phyloP scores from a whole-genome alignment of 345 rosid species.

The Lepidium africanum region DNA sequence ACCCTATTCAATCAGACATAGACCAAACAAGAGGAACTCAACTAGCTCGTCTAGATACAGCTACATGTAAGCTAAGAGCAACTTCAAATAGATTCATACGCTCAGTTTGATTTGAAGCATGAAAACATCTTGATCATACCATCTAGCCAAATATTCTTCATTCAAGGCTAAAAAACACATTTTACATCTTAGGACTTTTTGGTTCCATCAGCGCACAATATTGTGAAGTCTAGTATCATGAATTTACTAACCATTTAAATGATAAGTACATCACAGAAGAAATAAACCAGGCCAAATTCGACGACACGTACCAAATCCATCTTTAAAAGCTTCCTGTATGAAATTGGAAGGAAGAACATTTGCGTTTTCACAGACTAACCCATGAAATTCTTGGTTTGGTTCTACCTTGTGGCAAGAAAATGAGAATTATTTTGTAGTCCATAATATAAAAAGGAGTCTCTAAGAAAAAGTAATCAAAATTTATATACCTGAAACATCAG shows the following conservation, averaged over 20 bases:
- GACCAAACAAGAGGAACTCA: not conserved
- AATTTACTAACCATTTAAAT: not conserved
- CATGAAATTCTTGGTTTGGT: constrained; percentile 90
- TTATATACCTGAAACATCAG: constrained; percentile 75
- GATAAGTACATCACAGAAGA: not conserved
- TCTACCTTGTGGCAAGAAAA: constrained; percentile 81
- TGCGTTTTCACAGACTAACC: constrained; percentile 92
- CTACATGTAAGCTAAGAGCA: constrained; percentile 12
- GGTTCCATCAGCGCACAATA: not conserved
- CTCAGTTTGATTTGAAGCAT: not conserved
- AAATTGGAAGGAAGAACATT: constrained; percentile 89
- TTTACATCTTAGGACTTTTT: not conserved
- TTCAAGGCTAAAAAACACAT: not conserved
- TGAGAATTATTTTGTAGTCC: constrained; percentile 12
- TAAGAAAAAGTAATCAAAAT: not conserved
- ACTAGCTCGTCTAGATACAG: not conserved
- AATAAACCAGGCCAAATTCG: not conserved
- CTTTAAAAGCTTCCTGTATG: constrained; percentile 64
- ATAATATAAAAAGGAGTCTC: not conserved
- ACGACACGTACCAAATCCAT: constrained; percentile 59
- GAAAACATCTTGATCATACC: not conserved
- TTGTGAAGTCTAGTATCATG: not conserved
- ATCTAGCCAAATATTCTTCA: not conserved
- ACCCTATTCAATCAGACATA: constrained; percentile 22
- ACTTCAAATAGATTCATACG: not conserved